Evolutionary conservation across 768 basidiomycete genomes (phyloP).

Genomic region (Rhizopogon salebrosus): DNA sequence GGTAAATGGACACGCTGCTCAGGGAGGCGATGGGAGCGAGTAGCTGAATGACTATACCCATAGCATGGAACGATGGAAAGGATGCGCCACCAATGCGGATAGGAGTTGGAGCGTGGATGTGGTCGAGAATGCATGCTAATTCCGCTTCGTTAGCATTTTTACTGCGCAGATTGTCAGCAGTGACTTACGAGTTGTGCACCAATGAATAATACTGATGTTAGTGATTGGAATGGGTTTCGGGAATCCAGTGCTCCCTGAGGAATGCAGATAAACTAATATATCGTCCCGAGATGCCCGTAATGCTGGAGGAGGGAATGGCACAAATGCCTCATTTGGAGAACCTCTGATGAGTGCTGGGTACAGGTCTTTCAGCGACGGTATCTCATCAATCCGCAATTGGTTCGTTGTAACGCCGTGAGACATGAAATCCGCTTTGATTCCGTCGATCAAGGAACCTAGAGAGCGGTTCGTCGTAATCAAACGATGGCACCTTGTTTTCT

Average conservation of each 20-base stretch:
- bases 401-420: neutral
- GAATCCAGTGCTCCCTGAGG: constrained; percentile 46
- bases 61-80: constrained; percentile 19
- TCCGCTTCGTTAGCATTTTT: neutral
- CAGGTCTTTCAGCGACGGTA: constrained; percentile 6
- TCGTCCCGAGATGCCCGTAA: constrained; percentile 8
- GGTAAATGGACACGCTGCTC: constrained; percentile 9
- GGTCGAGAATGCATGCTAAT: constrained; percentile 8
- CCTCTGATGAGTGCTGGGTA: constrained; percentile 8
- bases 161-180: neutral
- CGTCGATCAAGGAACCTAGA: constrained; percentile 25
- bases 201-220: constrained; percentile 25
- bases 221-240: constrained; percentile 38
- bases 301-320: constrained; percentile 8
- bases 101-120: constrained; percentile 1
- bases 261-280: constrained; percentile 36
- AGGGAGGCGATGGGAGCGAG: constrained; percentile 10
- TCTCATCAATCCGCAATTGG: constrained; percentile 11
- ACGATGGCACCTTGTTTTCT: constrained; percentile 32
- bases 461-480: constrained; percentile 31
- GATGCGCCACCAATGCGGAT: constrained; percentile 6
- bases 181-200: constrained; percentile 31
- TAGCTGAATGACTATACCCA: constrained; percentile 16
- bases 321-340: constrained; percentile 1
- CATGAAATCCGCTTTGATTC: constrained; percentile 18